These are phyloP conservation scores for Tagetes erecta DNA, from an alignment of 129 eudicot genomes.

Conservation along the genomic window DNA sequence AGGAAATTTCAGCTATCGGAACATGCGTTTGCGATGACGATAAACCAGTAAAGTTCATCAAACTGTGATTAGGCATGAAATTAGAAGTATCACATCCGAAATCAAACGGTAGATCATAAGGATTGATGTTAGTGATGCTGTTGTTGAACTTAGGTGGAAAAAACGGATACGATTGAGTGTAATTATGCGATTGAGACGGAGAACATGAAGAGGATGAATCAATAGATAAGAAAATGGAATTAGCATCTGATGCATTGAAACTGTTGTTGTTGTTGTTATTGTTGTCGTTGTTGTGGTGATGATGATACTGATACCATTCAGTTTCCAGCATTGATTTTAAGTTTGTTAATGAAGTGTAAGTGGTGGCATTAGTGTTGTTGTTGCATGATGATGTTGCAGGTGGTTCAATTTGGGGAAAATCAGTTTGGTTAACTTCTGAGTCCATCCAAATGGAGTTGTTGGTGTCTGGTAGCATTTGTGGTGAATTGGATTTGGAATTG, in stretches of 20 bases:
- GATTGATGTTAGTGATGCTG: conserved; percentile 13
- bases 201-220: conserved; percentile 64
- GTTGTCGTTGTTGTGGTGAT: no score
- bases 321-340: conserved; percentile 64
- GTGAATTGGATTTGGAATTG: not conserved
- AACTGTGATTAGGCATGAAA: conserved; percentile 34
- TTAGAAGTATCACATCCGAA: conserved; percentile 39
- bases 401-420: conserved; percentile 27
- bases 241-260: conserved; percentile 20
- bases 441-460: conserved; percentile 46
- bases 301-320: conserved; percentile 41
- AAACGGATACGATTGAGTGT: conserved; percentile 32
- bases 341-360: conserved; percentile 38
- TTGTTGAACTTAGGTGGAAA: conserved; percentile 33
- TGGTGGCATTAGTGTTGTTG: conserved; percentile 25
- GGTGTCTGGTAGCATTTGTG: conserved; percentile 50
- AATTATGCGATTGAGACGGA: conserved; percentile 43
- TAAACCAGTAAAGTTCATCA: conserved; percentile 38
- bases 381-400: not conserved
- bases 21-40: conserved; percentile 19
- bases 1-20: conserved; percentile 28
- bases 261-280: not conserved
- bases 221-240: conserved; percentile 32
- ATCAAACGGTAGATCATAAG: conserved; percentile 40
- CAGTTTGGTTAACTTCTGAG: conserved; percentile 35